Base-by-base conservation (phyloP, 805 yeast species). In the Debaryomyces maramus region DNA sequence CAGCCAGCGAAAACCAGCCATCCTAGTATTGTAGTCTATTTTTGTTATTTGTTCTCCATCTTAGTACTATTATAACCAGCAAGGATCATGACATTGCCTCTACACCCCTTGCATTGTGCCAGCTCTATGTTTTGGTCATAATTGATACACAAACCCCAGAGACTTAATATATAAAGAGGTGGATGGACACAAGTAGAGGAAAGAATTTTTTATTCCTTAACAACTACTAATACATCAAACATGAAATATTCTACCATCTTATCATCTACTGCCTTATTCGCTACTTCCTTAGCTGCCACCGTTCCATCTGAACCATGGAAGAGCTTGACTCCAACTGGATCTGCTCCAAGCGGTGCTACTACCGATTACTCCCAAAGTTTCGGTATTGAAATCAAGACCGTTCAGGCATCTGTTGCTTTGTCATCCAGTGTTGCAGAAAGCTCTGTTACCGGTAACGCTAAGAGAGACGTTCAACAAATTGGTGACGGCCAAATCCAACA, bases 231-330 rank as follows among this genome's bases (percentile, higher is more conserved):
- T 18, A 16, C 34, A 41, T 21, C 31, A 10, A 24, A 24, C 13
- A 55, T 55, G 60, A 52, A 46, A 39, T 55, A 55, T 45, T 44
- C 59, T 24, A 30, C 44, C 11, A 36, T 50, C 38, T 39, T 52
- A 23, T 34, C 56, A 34, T 37, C 58, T 38, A 52, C 73, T 38
- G 65, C 78, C 48, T 56, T 78, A 30, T 72, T 74, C 39, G 59
- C 78, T n/a, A 44, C 70, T 13, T 70, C 81, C 23, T 38, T 72
- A 37, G 83, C 85, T 37, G 87, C 87, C 43, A 76, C 76, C 51
- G 77, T 80, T 50, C 85, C 85, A 46, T 61, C 80, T 39, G 83
- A 78, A 44, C 80, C 83, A 52, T 84, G 85, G 85, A 63, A 84
- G 39, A 81, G 88, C 40, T 72, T 85, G 61, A 83, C 89, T 27